Evolutionary conservation across 75 land plant genomes (phyloP), one percentile per base, ranked within the genome.

Genomic region (Pinus taeda): DNA sequence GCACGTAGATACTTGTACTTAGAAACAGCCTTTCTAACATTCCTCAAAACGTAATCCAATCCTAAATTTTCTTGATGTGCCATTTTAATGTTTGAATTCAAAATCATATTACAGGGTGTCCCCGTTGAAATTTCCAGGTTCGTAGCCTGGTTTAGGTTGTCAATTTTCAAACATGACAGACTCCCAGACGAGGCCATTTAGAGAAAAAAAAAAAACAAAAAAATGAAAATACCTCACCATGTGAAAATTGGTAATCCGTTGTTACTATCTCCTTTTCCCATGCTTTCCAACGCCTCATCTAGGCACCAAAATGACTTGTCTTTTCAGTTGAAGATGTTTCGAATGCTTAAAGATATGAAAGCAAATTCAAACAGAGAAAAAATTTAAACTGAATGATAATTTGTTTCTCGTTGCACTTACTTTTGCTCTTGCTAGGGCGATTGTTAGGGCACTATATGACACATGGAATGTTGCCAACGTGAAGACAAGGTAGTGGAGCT

Each of bases 191-290:
- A 13, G 37, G 22, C 4, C 39, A 60, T n/a, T 37, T 57, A 26
- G 3, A 26, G 58, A 20, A 59, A n/a, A 56, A 57, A 4, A 33
- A 49, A 26, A 26, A n/a, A n/a, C n/a, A n/a, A n/a, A n/a, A 26
- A 26, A 26, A 26, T 14, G 20, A 39, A 69, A 12, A 77, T 21
- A 22, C 78, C 80, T 63, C 57, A 84, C 91, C 88, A 64, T 81
- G 69, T 33, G 79, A 45, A 57, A 77, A 81, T 63, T 84, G 84
- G 55, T 89, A 89, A 29, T 89, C 83, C 39, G 74, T 53, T 6
- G 86, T 80, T 72, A 74, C 78, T 22, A 86, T 82, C 59, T 87
- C 87, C 59, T 79, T 60, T 66, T 89, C 91, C 91, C 91, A 89
- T 12, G 56, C 18, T 78, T 73, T 87, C 91, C 91, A 89, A 60